Evolutionary conservation across 352 stramenopile genomes (phyloP).

Genomic region (Phytophthora kernoviae): DNA sequence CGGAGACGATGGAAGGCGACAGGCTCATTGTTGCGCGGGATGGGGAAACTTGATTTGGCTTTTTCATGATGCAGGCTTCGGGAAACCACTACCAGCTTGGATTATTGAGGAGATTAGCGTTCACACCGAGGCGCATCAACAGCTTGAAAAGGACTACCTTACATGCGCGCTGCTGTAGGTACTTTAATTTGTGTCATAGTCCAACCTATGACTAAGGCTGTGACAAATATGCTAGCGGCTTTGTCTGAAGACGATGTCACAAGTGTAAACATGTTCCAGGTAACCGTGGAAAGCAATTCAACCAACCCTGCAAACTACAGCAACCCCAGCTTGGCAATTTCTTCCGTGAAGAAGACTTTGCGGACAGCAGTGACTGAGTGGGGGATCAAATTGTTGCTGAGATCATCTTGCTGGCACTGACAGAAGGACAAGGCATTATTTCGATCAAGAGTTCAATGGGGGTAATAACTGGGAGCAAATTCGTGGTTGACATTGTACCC

Average conservation of each 20-base stretch:
- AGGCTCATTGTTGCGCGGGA: slow-evolving; percentile 4
- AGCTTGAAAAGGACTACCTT: slow-evolving; percentile 11
- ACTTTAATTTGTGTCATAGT: slow-evolving; percentile 10
- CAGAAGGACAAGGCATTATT: slow-evolving; percentile 1
- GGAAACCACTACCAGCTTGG: slow-evolving; percentile 9
- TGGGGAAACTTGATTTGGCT: slow-evolving; percentile 11
- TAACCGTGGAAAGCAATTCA: not conserved
- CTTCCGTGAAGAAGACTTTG: slow-evolving; percentile 10
- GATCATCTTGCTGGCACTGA: slow-evolving; percentile 2
- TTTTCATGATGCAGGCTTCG: not conserved
- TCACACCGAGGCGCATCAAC: slow-evolving; percentile 1
- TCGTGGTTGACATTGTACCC: slow-evolving; percentile 15
- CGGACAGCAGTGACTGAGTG: not conserved
- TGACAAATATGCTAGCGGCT: not conserved
- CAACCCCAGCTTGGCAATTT: slow-evolving; percentile 4
- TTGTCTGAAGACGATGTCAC: slow-evolving; percentile 1
- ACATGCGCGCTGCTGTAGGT: slow-evolving; percentile 6
- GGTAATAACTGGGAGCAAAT: slow-evolving; percentile 10
- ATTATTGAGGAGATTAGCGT: slow-evolving; percentile 13
- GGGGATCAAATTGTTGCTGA: slow-evolving; percentile 4
- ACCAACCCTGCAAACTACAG: not conserved
- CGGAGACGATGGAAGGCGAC: not conserved
- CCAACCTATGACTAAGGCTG: slow-evolving; percentile 20
- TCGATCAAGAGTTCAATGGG: slow-evolving; percentile 19
- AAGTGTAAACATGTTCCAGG: slow-evolving; percentile 9